These are phyloP conservation scores for Neopestalotiopsis clavispora DNA, from an alignment of 2,329 filamentous ascomycete genomes.

Conservation along the genomic window DNA sequence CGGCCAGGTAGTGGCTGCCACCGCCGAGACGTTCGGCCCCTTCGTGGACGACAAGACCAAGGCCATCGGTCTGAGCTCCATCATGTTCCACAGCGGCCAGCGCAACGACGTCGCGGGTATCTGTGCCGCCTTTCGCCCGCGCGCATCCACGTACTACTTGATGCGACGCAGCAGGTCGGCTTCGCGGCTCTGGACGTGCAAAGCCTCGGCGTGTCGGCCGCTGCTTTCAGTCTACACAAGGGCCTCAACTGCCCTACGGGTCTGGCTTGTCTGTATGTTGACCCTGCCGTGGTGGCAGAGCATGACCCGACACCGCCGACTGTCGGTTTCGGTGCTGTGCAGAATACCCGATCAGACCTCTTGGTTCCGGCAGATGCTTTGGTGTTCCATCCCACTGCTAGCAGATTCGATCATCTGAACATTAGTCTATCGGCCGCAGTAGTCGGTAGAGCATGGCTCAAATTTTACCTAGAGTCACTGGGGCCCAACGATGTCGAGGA, in stretches of 20 bases:
- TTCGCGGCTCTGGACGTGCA: conserved; percentile 34
- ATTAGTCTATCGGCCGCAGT: conserved; percentile 29
- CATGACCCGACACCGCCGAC: conserved; percentile 32
- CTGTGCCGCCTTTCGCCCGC: conserved; percentile 28
- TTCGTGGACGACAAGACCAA: conserved; percentile 35
- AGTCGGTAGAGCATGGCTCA: conserved; percentile 30
- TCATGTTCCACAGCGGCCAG: conserved; percentile 40
- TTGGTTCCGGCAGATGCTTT: conserved; percentile 25
- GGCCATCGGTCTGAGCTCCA: conserved; percentile 36
- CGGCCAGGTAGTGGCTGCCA: conserved; percentile 19
- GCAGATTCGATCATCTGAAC: conserved; percentile 37
- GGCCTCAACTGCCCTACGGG: conserved; percentile 37
- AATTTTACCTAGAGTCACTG: conserved; percentile 33
- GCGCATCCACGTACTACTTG: conserved; percentile 36
- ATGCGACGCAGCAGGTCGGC: conserved; percentile 39
- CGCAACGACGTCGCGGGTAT: conserved; percentile 35
- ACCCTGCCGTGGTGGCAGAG: conserved; percentile 26
- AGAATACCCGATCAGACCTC: conserved; percentile 25
- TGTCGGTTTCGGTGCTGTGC: conserved; percentile 30
- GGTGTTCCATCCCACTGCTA: conserved; percentile 28
- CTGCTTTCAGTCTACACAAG: conserved; percentile 39
- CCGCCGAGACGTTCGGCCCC: conserved; percentile 32
- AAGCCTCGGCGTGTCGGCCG: conserved; percentile 33
- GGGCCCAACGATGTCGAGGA: conserved; percentile 29
- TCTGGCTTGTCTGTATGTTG: conserved; percentile 35